These are phyloP conservation scores for Ophiocordyceps camponoti-floridani DNA, from an alignment of 2,329 filamentous ascomycete species.

Conservation along the genomic window DNA sequence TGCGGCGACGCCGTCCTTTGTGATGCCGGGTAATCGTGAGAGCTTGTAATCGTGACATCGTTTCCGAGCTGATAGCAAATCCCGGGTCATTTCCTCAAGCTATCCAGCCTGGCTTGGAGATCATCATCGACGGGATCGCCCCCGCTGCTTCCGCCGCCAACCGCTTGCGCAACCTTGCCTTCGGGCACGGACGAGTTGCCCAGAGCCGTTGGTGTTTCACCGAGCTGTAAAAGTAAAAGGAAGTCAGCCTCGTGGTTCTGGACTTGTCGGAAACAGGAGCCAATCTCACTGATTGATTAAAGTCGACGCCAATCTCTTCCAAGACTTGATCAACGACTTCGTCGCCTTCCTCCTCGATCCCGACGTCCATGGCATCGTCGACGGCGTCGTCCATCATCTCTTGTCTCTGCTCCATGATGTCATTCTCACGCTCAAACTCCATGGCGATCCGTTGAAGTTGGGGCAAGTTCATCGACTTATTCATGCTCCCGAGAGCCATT, in stretches of 20 bases:
- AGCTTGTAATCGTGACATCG: neutral
- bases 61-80: neutral
- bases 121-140: slow-evolving; percentile 66
- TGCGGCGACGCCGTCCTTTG: neutral
- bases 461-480: slow-evolving; percentile 91
- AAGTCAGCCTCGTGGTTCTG: neutral
- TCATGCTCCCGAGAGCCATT: slow-evolving; percentile 86
- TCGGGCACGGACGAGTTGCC: slow-evolving; percentile 59
- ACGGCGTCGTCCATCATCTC: slow-evolving; percentile 99
- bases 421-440: slow-evolving; percentile 98
- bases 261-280: neutral
- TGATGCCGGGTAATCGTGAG: neutral
- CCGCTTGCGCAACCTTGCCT: slow-evolving; percentile 66
- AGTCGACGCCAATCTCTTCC: slow-evolving; percentile 90
- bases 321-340: slow-evolving; percentile 93
- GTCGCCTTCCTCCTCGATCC: slow-evolving; percentile 85
- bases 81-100: slow-evolving; percentile 41
- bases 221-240: slow-evolving; percentile 40
- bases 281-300: slow-evolving; percentile 55
- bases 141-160: slow-evolving; percentile 36
- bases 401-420: slow-evolving; percentile 97
- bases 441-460: slow-evolving; percentile 91
- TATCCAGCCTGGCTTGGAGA: slow-evolving; percentile 82
- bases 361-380: slow-evolving; percentile 84
- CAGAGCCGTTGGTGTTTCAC: slow-evolving; percentile 74